Evolutionary conservation across 2,329 filamentous ascomycete species (phyloP).

Genomic region (Cordyceps militaris): DNA sequence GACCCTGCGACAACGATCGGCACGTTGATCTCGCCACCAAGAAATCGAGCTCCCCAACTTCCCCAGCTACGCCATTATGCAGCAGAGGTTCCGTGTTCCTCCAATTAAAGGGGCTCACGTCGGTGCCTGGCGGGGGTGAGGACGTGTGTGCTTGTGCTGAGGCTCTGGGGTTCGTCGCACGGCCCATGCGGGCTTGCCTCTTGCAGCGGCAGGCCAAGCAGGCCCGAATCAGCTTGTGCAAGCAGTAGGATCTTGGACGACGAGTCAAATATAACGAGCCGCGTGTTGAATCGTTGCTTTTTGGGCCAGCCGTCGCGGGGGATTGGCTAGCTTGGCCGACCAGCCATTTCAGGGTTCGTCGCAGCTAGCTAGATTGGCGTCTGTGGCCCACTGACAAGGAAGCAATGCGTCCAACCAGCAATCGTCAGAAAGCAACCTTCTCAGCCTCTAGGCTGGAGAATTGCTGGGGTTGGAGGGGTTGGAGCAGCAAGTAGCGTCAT

Average conservation of each 20-base stretch:
- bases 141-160: background rate
- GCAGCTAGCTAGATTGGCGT: conserved; percentile 7
- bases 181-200: conserved; percentile 3
- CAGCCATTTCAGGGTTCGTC: conserved; percentile 5
- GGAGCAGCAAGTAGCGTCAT: conserved; percentile 1
- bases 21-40: conserved; percentile 6
- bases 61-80: conserved; percentile 8
- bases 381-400: conserved; percentile 2
- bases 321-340: background rate
- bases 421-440: background rate
- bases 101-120: background rate
- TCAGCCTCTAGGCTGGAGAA: background rate
- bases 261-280: conserved; percentile 15
- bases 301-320: background rate
- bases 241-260: conserved; percentile 4
- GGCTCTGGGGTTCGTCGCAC: conserved; percentile 9
- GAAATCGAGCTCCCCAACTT: background rate
- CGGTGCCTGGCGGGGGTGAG: background rate
- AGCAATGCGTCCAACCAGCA: conserved; percentile 7
- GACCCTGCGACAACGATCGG: conserved; percentile 9
- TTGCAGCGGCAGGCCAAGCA: background rate
- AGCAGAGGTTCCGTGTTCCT: conserved; percentile 1
- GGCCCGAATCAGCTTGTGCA: background rate
- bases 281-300: background rate
- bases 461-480: conserved; percentile 4